Evolutionary conservation across 2,329 filamentous ascomycete species (phyloP), one percentile per base, ranked within the genome.

Genomic region (Scedosporium minutisporum): DNA sequence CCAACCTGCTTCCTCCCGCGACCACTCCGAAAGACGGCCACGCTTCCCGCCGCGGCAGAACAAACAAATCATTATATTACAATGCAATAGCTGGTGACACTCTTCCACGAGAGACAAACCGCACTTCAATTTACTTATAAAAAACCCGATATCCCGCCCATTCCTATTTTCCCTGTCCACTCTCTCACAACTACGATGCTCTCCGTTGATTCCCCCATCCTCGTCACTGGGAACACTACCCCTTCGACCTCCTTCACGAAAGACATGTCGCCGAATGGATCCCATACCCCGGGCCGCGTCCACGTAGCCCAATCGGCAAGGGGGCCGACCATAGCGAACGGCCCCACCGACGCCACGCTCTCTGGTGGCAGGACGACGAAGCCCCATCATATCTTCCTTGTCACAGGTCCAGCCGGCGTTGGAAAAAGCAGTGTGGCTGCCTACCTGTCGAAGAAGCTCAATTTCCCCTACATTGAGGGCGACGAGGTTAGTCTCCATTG

Each of bases 401-500:
- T 93, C 60, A 91, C 88, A 1, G 89, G 89, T 29, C 89, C 89
- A 60, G 89, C 90, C 53, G 90, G 90, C 29, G 91, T 87, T 70
- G 89, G 89, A 64, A 93, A 93, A 79, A 89, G 85, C 63, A 92
- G 89, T 0, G 83, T 93, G 29, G 90, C 88, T 53, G 78, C 85
- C 67, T 78, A 85, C 70, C 74, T 93, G 53, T 82, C 88, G 53
- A 75, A 80, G 23, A 73, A 81, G n/a, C 77, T 92, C 42, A 75
- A 82, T 33, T 71, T 90, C 63, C 87, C 88, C 16, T 93, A 88
- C 71, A 81, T 93, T 18, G 89, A 93, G 76, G 89, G 90, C 65
- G 89, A 93, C 70, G 83, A 89, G 76, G 89, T 92, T 82, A 67
- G 84, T 77, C 44, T 55, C 18, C 25, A 18, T 33, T 33, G 46